Base-by-base conservation (phyloP, 108 stramenopile genomes). In the Seminavis robusta region DNA sequence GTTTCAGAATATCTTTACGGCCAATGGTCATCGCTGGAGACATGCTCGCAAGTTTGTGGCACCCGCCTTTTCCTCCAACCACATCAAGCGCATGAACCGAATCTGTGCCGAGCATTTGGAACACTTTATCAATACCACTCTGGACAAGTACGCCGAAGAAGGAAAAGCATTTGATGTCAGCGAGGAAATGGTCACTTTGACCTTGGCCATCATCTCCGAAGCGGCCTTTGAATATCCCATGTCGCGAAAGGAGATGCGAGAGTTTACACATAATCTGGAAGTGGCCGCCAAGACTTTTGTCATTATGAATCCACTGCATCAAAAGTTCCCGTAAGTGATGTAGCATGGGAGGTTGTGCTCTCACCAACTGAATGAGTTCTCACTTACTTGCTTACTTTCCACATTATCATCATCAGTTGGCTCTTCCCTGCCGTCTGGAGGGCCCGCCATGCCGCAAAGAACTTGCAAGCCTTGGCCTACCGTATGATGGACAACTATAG, bases 221-320 rank as follows among this genome's bases (percentile, higher is more conserved):
- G 53, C 68, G 8, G 72, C 68, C 26, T 81, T 81, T 60, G 80
- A 76, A 10, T 81, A 81, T 33, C 21, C 40, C 9, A 56, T 72
- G 15, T 53, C 66, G 15, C 29, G 31, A 8, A 36, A 51, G 0
- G 74, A 80, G 34, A 17, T 26, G 17, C 8, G 16, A 1, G 17
- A 41, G 27, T 11, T 32, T 15, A 15, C 34, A 5, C 0, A 8
- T 2, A 33, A 26, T 19, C 0, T 61, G 0, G 10, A 39, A 23
- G 26, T 38, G 2, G 0, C 37, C 0, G 23, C 40, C 50, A 52
- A 51, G 37, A 27, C 4, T 15, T 56, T 24, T 16, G 11, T 26
- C 4, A 0, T 15, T 15, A 3, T n/a, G n/a, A n/a, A n/a, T n/a
- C n/a, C n/a, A 1, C 17, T 25, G 16, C n/a, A 44, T 42, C 20